Base-by-base conservation (phyloP, 768 basidiomycete species). In the Auriscalpium orientale region DNA sequence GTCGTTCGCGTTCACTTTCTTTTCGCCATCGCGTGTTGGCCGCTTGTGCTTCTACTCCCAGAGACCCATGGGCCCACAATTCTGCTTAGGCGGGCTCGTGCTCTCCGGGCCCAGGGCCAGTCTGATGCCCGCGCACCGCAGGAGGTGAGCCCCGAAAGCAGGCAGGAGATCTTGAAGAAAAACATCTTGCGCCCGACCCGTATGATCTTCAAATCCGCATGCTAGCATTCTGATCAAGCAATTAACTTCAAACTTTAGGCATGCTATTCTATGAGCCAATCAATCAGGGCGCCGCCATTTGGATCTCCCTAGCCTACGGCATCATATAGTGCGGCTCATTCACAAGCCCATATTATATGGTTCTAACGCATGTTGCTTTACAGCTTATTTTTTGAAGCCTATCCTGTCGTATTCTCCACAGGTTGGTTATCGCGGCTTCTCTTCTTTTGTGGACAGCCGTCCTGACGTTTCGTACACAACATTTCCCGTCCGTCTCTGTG, bases 321-420 rank as follows among this genome's bases (percentile, higher is more conserved):
- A 66, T 66, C 18, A 49, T 64, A 16, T 64, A 66, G 62, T 64
- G n/a, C n/a, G n/a, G n/a, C n/a, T n/a, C n/a, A n/a, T n/a, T n/a
- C n/a, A n/a, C n/a, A n/a, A n/a, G n/a, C n/a, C 2, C 28, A 4
- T 28, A 16, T 48, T 16, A 12, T 4, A n/a, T 12, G n/a, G 37
- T 15, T 18, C 5, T n/a, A 11, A 22, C 22, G 1, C 10, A 11
- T 15, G 34, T 6, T 44, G 8, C 46, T 11, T 43, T 38, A 3
- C 36, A 66, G 65, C 55, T 64, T 64, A 53, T 62, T 59, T 46
- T 64, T 66, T 46, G 65, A 66, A 36, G 58, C 55, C 9, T 64
- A 63, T 40, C 61, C 62, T 1, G 52, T 63, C 12, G 62, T 66
- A 8, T 63, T 64, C 51, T 64, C 18, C 18, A 48, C 63, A 65